Evolutionary conservation across 306 rosid genomes (phyloP).

Genomic region (Vicia faba): DNA sequence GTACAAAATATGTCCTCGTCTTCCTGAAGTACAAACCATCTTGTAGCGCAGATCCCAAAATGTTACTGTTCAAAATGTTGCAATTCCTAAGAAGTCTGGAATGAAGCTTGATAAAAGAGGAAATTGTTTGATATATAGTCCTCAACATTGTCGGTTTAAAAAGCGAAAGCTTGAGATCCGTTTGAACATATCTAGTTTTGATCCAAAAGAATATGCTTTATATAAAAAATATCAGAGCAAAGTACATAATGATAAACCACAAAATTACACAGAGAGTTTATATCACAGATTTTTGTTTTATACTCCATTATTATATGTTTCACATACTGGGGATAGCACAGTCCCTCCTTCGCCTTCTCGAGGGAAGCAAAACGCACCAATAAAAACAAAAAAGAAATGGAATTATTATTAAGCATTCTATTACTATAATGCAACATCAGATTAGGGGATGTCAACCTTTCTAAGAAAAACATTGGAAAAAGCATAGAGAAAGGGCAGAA

Average conservation of each 20-base stretch:
- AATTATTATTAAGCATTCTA: too few relatives aligned
- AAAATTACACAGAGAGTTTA: slow-evolving; percentile 60
- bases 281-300: slow-evolving; percentile 84
- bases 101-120: slow-evolving; percentile 42
- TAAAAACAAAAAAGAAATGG: slow-evolving; percentile 1
- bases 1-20: too few relatives aligned
- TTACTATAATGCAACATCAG: too few relatives aligned
- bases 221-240: slow-evolving; percentile 70
- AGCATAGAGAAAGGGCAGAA: slow-evolving; percentile 10
- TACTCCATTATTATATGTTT: slow-evolving; percentile 67
- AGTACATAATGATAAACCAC: slow-evolving; percentile 83
- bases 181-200: slow-evolving; percentile 79
- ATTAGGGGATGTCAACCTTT: neutral
- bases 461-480: slow-evolving; percentile 8
- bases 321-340: slow-evolving; percentile 66
- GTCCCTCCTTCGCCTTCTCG: slow-evolving; percentile 83
- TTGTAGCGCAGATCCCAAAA: too few relatives aligned
- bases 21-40: too few relatives aligned
- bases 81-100: slow-evolving; percentile 43
- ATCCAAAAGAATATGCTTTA: slow-evolving; percentile 73
- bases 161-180: slow-evolving; percentile 67
- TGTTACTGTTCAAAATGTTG: slow-evolving; percentile 44
- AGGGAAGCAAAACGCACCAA: slow-evolving; percentile 72
- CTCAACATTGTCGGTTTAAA: slow-evolving; percentile 46
- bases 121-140: slow-evolving; percentile 39